Evolutionary conservation across 257 asterid genomes (phyloP), one percentile per base, ranked within the genome.

Genomic region (Plantago ovata): DNA sequence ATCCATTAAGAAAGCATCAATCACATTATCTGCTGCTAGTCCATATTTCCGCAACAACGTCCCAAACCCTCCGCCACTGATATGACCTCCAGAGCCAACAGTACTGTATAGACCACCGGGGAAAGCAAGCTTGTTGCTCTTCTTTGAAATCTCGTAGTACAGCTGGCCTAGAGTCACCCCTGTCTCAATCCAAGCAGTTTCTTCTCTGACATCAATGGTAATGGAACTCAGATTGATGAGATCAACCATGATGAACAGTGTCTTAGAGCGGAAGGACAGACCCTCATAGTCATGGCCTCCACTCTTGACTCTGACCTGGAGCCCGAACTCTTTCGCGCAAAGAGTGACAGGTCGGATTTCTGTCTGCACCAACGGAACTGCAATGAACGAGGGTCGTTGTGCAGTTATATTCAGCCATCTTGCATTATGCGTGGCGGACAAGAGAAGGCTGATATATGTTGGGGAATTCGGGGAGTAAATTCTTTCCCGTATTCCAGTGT

Each of bases 261-360:
- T 54, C 32, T 52, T 46, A 6, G 73, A 63, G 2, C 61, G 64
- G 41, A 65, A 74, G 14, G 76, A 69, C 41, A 74, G 64, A 7
- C 79, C 79, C 47, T 74, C 76, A 19, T 69, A 74, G 14, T 74
- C 79, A 21, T 74, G 79, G 58, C 79, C 75, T 14, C 79, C 79
- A 19, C 75, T 71, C 32, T 64, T 60, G 14, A 62, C 64, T 38
- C 75, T 51, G 46, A 74, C 52, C 24, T 74, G 63, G 18, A 54
- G n/a, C 0, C 69, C 79, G 10, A 52, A 19, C 13, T 2, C 14
- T 12, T 56, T 69, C 72, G 64, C 45, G 56, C 72, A 74, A 4
- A 60, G 53, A 61, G 69, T 56, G 9, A 45, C 38, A 42, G 42
- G 45, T 5, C 50, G 54, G 9, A 69, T 47, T 10, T 74, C 72